These are phyloP conservation scores for Aspergillus panamensis DNA, from an alignment of 495 filamentous ascomycete genomes.

Conservation along the genomic window DNA sequence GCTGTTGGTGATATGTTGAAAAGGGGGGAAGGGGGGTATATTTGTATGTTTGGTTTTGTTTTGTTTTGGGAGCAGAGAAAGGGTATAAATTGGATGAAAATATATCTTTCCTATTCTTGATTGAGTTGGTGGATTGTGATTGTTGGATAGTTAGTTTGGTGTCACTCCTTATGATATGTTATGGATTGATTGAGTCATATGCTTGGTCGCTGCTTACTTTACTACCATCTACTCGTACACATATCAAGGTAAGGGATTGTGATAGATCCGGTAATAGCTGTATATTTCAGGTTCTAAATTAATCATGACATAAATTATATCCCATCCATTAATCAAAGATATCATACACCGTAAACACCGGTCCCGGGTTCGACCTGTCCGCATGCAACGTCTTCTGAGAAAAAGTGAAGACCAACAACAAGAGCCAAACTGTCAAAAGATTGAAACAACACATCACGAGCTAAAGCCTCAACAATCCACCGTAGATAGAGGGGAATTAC, in stretches of 20 bases:
- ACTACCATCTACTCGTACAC: no score
- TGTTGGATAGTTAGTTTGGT: neutral
- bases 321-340: constrained; percentile 5
- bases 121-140: neutral
- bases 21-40: no score
- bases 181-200: neutral
- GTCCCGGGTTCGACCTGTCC: constrained; percentile 8
- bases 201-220: neutral
- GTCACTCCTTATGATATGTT: neutral
- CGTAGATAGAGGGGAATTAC: neutral
- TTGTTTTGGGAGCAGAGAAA: neutral
- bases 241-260: no score
- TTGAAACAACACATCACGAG: neutral
- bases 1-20: neutral
- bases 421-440: constrained; percentile 2
- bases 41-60: no score
- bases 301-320: constrained; percentile 1
- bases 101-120: neutral
- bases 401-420: constrained; percentile 5
- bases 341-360: constrained; percentile 19
- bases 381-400: constrained; percentile 7
- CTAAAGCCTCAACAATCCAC: neutral
- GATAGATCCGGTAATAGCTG: neutral
- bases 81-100: neutral
- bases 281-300: neutral